phyloP scores from a whole-genome alignment of 2,329 filamentous ascomycete species.

The Exophiala dermatitidis region DNA sequence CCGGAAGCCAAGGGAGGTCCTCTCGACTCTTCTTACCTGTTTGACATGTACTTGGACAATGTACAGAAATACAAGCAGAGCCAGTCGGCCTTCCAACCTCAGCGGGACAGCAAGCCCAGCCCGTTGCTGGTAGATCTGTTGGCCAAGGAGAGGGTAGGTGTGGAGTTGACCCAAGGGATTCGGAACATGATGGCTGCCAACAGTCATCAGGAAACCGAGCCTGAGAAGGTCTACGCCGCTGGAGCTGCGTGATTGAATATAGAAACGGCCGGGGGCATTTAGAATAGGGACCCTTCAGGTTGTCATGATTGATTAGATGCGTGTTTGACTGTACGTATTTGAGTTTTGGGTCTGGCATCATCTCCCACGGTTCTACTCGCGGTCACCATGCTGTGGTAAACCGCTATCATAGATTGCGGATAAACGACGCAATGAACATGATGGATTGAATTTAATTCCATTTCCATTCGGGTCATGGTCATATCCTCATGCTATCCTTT shows the following conservation, averaged over 20 bases:
- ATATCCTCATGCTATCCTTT: no score
- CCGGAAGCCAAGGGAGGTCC: constrained; percentile 96
- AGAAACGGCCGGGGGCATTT: neutral
- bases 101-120: constrained; percentile 79
- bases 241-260: constrained; percentile 22
- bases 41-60: constrained; percentile 90
- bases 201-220: constrained; percentile 10
- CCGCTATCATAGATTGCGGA: no score
- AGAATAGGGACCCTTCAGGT: neutral
- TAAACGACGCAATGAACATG: no score
- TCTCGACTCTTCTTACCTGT: constrained; percentile 90
- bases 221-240: constrained; percentile 23
- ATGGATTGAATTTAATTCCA: no score
- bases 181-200: constrained; percentile 34
- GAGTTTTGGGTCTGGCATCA: neutral
- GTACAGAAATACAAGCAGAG: constrained; percentile 82
- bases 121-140: constrained; percentile 85
- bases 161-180: constrained; percentile 59
- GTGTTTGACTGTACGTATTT: neutral
- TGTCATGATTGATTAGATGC: neutral
- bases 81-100: constrained; percentile 60
- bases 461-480: no score
- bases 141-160: constrained; percentile 89
- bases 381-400: no score
- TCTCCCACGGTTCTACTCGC: no score